Evolutionary conservation across 2,329 filamentous ascomycete genomes (phyloP).

Genomic region (Biscogniauxia sp.): DNA sequence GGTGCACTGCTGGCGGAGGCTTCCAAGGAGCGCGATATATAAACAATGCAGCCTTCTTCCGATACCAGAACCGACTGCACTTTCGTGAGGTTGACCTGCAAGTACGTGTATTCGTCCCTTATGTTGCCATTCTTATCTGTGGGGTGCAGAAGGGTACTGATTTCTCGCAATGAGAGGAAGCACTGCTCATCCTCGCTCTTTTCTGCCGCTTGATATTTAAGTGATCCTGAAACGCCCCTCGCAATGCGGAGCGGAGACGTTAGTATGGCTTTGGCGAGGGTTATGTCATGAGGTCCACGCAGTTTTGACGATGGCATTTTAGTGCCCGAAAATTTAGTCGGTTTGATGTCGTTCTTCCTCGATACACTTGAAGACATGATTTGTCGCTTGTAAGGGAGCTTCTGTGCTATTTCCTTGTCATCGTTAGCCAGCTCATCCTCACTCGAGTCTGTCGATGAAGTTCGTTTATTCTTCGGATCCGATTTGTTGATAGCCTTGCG

Average conservation of each 20-base stretch:
- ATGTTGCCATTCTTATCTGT: constrained; percentile 14
- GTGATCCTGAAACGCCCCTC: constrained; percentile 22
- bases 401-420: constrained; percentile 12
- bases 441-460: constrained; percentile 11
- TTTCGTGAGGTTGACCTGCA: constrained; percentile 23
- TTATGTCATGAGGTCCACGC: neutral
- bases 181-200: constrained; percentile 11
- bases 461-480: constrained; percentile 5
- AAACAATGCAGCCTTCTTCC: constrained; percentile 10
- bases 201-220: constrained; percentile 19
- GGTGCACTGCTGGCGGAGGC: constrained; percentile 5
- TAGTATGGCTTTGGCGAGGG: constrained; percentile 13
- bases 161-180: constrained; percentile 19
- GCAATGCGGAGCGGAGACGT: constrained; percentile 16
- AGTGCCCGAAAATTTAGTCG: constrained; percentile 17
- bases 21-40: constrained; percentile 6
- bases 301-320: neutral
- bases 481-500: constrained; percentile 11
- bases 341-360: constrained; percentile 20
- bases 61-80: constrained; percentile 1
- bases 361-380: constrained; percentile 22
- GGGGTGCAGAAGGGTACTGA: constrained; percentile 25
- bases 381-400: constrained; percentile 11
- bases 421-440: constrained; percentile 25
- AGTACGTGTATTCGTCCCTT: constrained; percentile 19